Evolutionary conservation across 1,284 basidiomycete genomes (phyloP), one percentile per base, ranked within the genome.

Genomic region (Anthracocystis panici-leucophaei): DNA sequence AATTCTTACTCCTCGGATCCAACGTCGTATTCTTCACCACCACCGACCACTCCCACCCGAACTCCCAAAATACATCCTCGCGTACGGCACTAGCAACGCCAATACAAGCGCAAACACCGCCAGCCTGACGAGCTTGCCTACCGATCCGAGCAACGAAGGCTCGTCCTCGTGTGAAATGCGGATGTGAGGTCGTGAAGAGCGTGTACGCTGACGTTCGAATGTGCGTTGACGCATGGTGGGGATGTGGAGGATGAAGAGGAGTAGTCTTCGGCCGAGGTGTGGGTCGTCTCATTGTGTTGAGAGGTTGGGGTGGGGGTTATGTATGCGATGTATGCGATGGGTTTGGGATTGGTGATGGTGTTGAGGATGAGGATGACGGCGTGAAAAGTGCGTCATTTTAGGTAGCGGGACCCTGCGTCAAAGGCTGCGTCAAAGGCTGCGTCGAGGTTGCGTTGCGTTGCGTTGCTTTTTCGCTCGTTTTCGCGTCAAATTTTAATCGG

Each of bases 51-150:
- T 23, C 20, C 5, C 31, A 12, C 11, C 21, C 20, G 44, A 8
- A 2, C 38, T 45, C 2, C 50, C 52, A 42, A 59, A 12, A 6
- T 44, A 31, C n/a, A 59, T 52, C 5, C 18, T 25, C 6, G 63
- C 18, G 20, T 63, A 70, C 21, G 72, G 72, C 18, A 70, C 58
- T 5, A 70, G 41, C 16, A 69, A 16, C 7, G 71, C 71, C n/a
- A 74, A 42, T 2, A 74, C 12, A 1, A 63, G 29, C 1, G 58
- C 62, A 0, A 69, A 16, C 6, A 65, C 8, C n/a, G 51, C 65
- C 9, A 74, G 23, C 16, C 68, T 44, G 1, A 65, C n/a, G 5
- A 71, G 41, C 35, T 61, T 71, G 40, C 49, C 68, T 6, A 56
- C 29, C 18, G 53, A 50, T 7, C 48, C 60, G 9, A 41, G 29